A percentile compares a stretch with the other conserved stretches of the same genome.
Evolutionary conservation across 768 basidiomycete species (phyloP).

Genomic region (Pisolithus orientalis): DNA sequence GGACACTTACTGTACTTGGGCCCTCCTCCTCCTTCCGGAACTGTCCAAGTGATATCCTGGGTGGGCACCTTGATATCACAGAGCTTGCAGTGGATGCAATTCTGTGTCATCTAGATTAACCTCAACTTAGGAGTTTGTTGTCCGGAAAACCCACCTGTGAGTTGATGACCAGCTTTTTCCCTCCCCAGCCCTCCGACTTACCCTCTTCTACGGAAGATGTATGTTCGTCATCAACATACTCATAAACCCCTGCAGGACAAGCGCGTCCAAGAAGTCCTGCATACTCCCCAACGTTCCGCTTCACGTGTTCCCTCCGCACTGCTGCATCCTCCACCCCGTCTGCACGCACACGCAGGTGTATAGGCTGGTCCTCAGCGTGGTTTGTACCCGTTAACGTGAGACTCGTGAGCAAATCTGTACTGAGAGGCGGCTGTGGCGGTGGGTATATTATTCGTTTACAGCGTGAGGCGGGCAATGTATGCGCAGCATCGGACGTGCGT

Average conservation of each 20-base stretch:
- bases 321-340: slow-evolving; percentile 34
- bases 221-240: slow-evolving; percentile 77
- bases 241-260: slow-evolving; percentile 95
- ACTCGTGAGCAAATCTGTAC: slow-evolving; percentile 89
- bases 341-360: slow-evolving; percentile 71
- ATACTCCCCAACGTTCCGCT: slow-evolving; percentile 68
- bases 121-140: background rate
- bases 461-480: slow-evolving; percentile 61
- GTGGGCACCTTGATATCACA: slow-evolving; percentile 96
- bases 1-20: slow-evolving; percentile 81
- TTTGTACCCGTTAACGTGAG: slow-evolving; percentile 90
- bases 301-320: slow-evolving; percentile 59
- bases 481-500: slow-evolving; percentile 52
- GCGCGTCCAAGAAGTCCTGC: slow-evolving; percentile 84
- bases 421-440: slow-evolving; percentile 78
- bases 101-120: slow-evolving; percentile 37
- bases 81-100: slow-evolving; percentile 90
- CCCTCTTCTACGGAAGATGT: slow-evolving; percentile 15
- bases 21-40: slow-evolving; percentile 94
- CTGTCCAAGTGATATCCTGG: slow-evolving; percentile 95
- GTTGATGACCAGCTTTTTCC: slow-evolving; percentile 92
- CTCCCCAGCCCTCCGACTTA: slow-evolving; percentile 57
- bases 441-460: slow-evolving; percentile 83
- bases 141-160: slow-evolving; percentile 60
- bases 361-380: slow-evolving; percentile 93